phyloP scores from a whole-genome alignment of 2,329 filamentous ascomycete genomes.

The Cytospora piceicola region DNA sequence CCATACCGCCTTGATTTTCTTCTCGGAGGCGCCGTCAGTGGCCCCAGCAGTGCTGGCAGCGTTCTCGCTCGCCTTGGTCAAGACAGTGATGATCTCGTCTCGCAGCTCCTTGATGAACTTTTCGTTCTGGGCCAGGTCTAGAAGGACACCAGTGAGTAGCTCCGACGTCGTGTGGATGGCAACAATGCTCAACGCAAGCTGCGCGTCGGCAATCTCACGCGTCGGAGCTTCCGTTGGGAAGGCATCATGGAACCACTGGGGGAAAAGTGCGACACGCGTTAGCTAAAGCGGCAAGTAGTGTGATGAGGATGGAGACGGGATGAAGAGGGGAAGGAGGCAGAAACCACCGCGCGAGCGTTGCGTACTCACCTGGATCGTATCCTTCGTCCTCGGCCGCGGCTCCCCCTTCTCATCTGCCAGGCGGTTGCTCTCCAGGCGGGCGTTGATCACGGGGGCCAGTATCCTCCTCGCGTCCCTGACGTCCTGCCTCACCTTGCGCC shows the following conservation, averaged over 20 bases:
- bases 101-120: constrained; percentile 46
- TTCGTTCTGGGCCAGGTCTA: constrained; percentile 45
- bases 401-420: constrained; percentile 32
- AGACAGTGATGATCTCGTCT: constrained; percentile 45
- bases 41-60: not conserved
- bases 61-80: constrained; percentile 38
- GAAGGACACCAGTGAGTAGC: constrained; percentile 42
- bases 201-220: constrained; percentile 40
- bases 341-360: too few species aligned
- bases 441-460: constrained; percentile 39
- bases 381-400: constrained; percentile 17
- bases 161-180: constrained; percentile 50
- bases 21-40: not conserved
- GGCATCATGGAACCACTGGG: constrained; percentile 48
- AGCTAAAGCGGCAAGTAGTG: not conserved
- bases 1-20: constrained; percentile 35
- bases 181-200: constrained; percentile 44
- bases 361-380: constrained; percentile 17
- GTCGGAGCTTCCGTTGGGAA: constrained; percentile 36
- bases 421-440: constrained; percentile 34
- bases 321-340: constrained; percentile 33
- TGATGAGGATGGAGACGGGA: not conserved
- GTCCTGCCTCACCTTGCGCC: constrained; percentile 43
- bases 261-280: not conserved
- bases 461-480: constrained; percentile 44